phyloP scores from a whole-genome alignment of 2,329 filamentous ascomycete genomes.

The Pseudocercospora crystallina region DNA sequence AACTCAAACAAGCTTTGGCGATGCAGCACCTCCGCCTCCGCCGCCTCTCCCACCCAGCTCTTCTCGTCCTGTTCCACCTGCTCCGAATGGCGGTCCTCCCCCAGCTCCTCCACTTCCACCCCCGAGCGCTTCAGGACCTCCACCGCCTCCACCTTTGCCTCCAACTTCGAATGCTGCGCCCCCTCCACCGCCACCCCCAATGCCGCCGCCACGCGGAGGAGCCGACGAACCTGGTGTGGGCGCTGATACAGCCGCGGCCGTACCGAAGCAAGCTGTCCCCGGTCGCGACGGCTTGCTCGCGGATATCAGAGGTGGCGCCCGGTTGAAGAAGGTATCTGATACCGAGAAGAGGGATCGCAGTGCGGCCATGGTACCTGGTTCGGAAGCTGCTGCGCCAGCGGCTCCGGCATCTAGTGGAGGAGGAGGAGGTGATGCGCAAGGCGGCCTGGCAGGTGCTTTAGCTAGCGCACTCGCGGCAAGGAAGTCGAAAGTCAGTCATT shows the following conservation, averaged over 20 bases:
- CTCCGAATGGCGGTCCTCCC: slow-evolving; percentile 30
- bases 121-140: slow-evolving; percentile 37
- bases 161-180: slow-evolving; percentile 36
- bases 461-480: slow-evolving; percentile 80
- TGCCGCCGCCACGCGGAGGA: slow-evolving; percentile 28
- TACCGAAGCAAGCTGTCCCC: slow-evolving; percentile 26
- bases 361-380: slow-evolving; percentile 59
- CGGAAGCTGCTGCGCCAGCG: slow-evolving; percentile 53
- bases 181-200: slow-evolving; percentile 47
- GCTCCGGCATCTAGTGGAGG: slow-evolving; percentile 56
- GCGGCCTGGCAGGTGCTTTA: slow-evolving; percentile 55
- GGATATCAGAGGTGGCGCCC: slow-evolving; percentile 66
- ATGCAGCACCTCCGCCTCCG: slow-evolving; percentile 34
- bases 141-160: slow-evolving; percentile 44
- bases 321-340: slow-evolving; percentile 73
- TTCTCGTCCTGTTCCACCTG: slow-evolving; percentile 34
- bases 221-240: slow-evolving; percentile 53
- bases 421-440: slow-evolving; percentile 48
- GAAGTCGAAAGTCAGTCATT: slow-evolving; percentile 91
- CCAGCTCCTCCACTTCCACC: slow-evolving; percentile 46
- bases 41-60: slow-evolving; percentile 35
- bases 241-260: slow-evolving; percentile 41
- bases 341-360: slow-evolving; percentile 71
- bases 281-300: slow-evolving; percentile 63
- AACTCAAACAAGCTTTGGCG: slow-evolving; percentile 37